These are phyloP conservation scores for Tetrahymena thermophila DNA, from an alignment of 73 alveolate genomes.

Conservation along the genomic window DNA sequence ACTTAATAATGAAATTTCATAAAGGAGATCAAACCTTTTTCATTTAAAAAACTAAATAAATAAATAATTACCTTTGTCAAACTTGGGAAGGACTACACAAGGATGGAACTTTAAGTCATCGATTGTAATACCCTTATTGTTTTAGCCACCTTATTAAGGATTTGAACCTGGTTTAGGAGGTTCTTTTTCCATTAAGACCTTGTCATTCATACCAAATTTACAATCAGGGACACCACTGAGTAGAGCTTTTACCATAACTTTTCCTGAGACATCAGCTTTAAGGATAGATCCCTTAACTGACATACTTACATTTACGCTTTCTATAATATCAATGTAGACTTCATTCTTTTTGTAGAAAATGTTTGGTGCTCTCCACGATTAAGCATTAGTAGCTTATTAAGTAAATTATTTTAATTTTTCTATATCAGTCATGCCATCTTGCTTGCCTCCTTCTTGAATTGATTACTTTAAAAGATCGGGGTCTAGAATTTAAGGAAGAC, in stretches of 20 bases:
- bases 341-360: slow-evolving; percentile 85
- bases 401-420: slow-evolving; percentile 73
- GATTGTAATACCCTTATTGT: slow-evolving; percentile 78
- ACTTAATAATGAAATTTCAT: too few relatives aligned
- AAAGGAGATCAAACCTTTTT: too few relatives aligned
- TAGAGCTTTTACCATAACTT: slow-evolving; percentile 69
- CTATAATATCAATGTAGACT: slow-evolving; percentile 91
- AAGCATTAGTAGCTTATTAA: slow-evolving; percentile 88
- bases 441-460: slow-evolving; percentile 30
- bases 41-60: too few relatives aligned
- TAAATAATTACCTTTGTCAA: slow-evolving; percentile 53
- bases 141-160: slow-evolving; percentile 13
- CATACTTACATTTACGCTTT: slow-evolving; percentile 85
- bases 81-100: slow-evolving; percentile 88
- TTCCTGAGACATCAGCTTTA: slow-evolving; percentile 86
- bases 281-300: slow-evolving; percentile 88
- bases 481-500: slow-evolving; percentile 82
- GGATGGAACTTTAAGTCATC: slow-evolving; percentile 78
- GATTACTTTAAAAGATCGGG: slow-evolving; percentile 69
- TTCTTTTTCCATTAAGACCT: slow-evolving; percentile 67
- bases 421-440: slow-evolving; percentile 41
- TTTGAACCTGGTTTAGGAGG: slow-evolving; percentile 47
- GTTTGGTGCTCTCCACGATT: slow-evolving; percentile 88
- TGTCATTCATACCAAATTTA: slow-evolving; percentile 97
- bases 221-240: slow-evolving; percentile 97